These are phyloP conservation scores for Mycena floridula DNA, from an alignment of 768 basidiomycete genomes.

Conservation along the genomic window DNA sequence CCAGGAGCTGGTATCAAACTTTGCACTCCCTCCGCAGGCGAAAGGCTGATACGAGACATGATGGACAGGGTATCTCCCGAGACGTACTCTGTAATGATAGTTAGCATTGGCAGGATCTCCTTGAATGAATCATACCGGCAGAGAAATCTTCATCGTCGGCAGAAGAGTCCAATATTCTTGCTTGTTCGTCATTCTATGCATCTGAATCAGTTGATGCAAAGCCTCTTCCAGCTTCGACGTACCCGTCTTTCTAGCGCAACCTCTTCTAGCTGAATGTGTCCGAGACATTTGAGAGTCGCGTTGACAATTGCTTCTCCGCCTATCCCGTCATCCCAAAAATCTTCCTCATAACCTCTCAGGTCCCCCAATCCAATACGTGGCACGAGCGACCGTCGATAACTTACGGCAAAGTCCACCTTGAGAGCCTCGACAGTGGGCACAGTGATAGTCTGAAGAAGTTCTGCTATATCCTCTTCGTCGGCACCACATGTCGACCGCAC, in stretches of 20 bases:
- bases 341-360: slow-evolving; percentile 44
- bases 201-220: background rate
- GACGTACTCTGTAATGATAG: slow-evolving; percentile 42
- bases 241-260: slow-evolving; percentile 46
- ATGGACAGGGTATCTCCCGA: slow-evolving; percentile 61
- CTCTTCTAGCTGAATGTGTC: slow-evolving; percentile 49
- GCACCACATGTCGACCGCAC: slow-evolving; percentile 44
- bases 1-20: slow-evolving; percentile 44
- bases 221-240: slow-evolving; percentile 15
- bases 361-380: slow-evolving; percentile 45
- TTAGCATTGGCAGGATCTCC: too few relatives aligned
- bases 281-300: slow-evolving; percentile 44
- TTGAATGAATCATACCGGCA: slow-evolving; percentile 28
- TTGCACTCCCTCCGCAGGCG: slow-evolving; percentile 33
- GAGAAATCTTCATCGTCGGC: slow-evolving; percentile 39
- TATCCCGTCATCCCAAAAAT: slow-evolving; percentile 44
- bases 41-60: slow-evolving; percentile 45
- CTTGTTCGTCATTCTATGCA: slow-evolving; percentile 35
- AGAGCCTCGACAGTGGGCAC: slow-evolving; percentile 67
- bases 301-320: slow-evolving; percentile 55
- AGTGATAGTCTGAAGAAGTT: slow-evolving; percentile 59
- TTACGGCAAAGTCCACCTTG: slow-evolving; percentile 42
- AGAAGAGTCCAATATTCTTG: slow-evolving; percentile 48
- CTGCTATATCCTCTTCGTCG: slow-evolving; percentile 31
- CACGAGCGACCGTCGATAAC: slow-evolving; percentile 40